phyloP scores from a whole-genome alignment of 2,329 filamentous ascomycete species.

The Ophiosphaerella korrae region DNA sequence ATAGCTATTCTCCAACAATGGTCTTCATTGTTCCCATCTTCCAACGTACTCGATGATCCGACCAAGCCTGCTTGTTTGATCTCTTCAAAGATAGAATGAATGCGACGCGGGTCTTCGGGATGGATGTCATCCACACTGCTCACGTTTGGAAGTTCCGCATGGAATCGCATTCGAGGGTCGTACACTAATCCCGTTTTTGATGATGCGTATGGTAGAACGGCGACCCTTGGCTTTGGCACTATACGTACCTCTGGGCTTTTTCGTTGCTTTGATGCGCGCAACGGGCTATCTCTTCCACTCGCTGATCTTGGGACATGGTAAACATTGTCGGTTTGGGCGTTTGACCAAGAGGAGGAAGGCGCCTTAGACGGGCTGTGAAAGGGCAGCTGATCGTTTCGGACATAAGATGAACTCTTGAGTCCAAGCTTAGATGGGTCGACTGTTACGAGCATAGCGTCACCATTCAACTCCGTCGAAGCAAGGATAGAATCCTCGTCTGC shows the following conservation, averaged over 20 bases:
- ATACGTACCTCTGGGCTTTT: conserved; percentile 34
- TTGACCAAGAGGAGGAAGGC: conserved; percentile 11
- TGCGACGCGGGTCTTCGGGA: conserved; percentile 90
- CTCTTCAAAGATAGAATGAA: conserved; percentile 89
- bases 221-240: conserved; percentile 42
- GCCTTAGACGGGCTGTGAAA: conserved; percentile 28
- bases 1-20: conserved; percentile 73
- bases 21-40: conserved; percentile 54
- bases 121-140: conserved; percentile 72
- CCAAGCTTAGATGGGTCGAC: conserved; percentile 37
- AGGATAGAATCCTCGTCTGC: conserved; percentile 34
- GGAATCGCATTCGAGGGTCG: conserved; percentile 93
- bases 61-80: conserved; percentile 83
- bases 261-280: conserved; percentile 15
- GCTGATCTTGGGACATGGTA: conserved; percentile 13
- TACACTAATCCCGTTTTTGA: conserved; percentile 63
- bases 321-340: conserved; percentile 6
- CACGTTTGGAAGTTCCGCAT: conserved; percentile 70
- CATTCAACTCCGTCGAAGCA: conserved; percentile 42
- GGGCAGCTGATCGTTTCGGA: conserved; percentile 33
- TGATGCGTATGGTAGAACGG: conserved; percentile 37
- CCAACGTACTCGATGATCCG: conserved; percentile 61
- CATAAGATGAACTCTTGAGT: conserved; percentile 12
- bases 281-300: conserved; percentile 31
- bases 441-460: conserved; percentile 25